Conservation (phyloP, 208 protist genomes). For the Herpetomonas muscarum region DNA sequence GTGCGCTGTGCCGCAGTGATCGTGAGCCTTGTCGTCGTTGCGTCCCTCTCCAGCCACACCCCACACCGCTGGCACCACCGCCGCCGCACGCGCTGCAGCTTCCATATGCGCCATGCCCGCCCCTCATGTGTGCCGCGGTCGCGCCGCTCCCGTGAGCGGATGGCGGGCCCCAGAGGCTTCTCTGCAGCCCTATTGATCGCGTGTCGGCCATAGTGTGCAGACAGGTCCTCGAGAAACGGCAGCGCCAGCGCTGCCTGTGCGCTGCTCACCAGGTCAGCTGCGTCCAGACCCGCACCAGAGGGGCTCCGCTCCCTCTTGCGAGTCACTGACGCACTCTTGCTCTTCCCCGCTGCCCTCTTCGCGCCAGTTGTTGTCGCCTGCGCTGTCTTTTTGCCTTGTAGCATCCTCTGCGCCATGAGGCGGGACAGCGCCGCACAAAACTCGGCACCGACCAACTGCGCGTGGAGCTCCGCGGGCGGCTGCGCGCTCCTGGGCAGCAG, state of each 20-base stretch:
- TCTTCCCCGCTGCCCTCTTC: not conserved
- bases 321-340: no score
- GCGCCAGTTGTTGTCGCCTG: not conserved
- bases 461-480: slow-evolving; percentile 20
- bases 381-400: not conserved
- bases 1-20: not conserved
- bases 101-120: slow-evolving; percentile 41
- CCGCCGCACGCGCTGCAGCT: slow-evolving; percentile 17
- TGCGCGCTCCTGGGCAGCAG: not conserved
- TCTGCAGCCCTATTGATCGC: slow-evolving; percentile 43
- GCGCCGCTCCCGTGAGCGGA: slow-evolving; percentile 15
- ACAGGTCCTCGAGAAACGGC: slow-evolving; percentile 46
- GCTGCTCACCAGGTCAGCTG: not conserved
- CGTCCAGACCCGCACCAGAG: no score
- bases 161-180: slow-evolving; percentile 56
- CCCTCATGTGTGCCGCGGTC: slow-evolving; percentile 20
- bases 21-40: slow-evolving; percentile 4
- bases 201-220: slow-evolving; percentile 74
- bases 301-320: no score
- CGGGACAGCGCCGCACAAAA: slow-evolving; percentile 73
- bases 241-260: not conserved
- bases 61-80: slow-evolving; percentile 66
- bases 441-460: slow-evolving; percentile 54
- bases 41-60: slow-evolving; percentile 29
- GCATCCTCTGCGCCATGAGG: not conserved